Base-by-base conservation (phyloP, 257 asterid genomes). In the Oldenlandia corymbosa region DNA sequence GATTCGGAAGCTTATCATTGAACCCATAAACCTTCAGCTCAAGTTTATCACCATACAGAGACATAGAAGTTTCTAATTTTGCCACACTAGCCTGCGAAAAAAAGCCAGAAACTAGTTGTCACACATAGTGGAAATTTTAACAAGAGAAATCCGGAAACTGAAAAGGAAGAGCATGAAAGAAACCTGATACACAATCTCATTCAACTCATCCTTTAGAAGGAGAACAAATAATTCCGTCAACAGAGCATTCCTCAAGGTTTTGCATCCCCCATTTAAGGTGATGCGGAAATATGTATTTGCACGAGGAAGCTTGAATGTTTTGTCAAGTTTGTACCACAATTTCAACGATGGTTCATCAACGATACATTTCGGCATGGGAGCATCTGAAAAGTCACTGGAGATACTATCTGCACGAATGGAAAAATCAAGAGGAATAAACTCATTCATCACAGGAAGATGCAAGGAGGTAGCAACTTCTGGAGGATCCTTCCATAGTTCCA, bases 161-260 rank as follows among this genome's bases (percentile, higher is more conserved):
- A 32, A 31, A 21, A 31, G 30, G 27, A 56, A 56, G 42, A 59
- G 66, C 46, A 67, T 63, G 71, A 68, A 39, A 49, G 28, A 45
- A 68, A 93, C 99, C 99, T 93, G 96, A 88, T 93, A 93, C 55
- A 84, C 77, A 75, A 82, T 87, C 83, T 93, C 99, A 71, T 93
- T 93, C 74, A 93, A 90, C 84, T 93, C 94, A 65, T 93, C 99
- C 80, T 90, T 93, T 54, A 93, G 87, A 67, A 90, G 93, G 79
- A 71, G 80, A 62, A 81, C 78, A 78, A 85, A 93, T 72, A 93
- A 74, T 71, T 90, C 97, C 39, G 99, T 83, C 84, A 93, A 64
- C 64, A 93, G 60, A 69, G 96, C 81, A 58, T 71, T 87, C 82
- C 76, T 81, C 78, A 90, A 71, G 75, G 68, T 80, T 76, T 77